Conservation (phyloP, 306 rosid genomes). For the Medicago arabica region DNA sequence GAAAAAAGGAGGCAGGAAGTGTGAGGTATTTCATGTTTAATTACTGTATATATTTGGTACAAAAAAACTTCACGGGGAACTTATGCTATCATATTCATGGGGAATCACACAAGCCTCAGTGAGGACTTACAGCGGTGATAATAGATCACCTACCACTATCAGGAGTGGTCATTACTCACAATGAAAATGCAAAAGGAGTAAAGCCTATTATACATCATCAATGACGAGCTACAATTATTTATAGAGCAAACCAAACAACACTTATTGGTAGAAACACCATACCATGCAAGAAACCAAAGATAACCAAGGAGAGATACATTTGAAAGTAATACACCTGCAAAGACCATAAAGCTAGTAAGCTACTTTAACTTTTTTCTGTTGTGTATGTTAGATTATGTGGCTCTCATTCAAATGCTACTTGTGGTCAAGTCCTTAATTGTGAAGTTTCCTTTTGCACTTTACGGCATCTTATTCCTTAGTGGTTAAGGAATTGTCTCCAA, state of each 20-base stretch:
- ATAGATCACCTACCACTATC: not conserved
- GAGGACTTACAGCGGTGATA: slow-evolving; percentile 2
- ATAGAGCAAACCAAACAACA: slow-evolving; percentile 39
- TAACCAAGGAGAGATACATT: slow-evolving; percentile 93
- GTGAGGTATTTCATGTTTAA: slow-evolving; percentile 28
- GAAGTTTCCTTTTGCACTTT: too few relatives aligned
- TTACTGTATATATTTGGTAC: slow-evolving; percentile 10
- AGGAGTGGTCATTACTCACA: slow-evolving; percentile 27
- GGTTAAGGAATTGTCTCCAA: too few relatives aligned
- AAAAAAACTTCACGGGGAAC: slow-evolving; percentile 4
- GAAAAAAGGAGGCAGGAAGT: slow-evolving; percentile 21
- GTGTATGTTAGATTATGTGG: too few relatives aligned
- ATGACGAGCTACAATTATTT: slow-evolving; percentile 7
- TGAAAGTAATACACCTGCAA: slow-evolving; percentile 95
- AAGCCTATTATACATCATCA: not conserved
- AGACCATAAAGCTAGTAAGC: slow-evolving; percentile 37
- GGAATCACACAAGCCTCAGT: slow-evolving; percentile 26
- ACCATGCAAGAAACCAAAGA: slow-evolving; percentile 95
- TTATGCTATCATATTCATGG: slow-evolving; percentile 11
- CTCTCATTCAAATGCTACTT: too few relatives aligned
- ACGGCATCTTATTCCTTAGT: too few relatives aligned
- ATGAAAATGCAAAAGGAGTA: slow-evolving; percentile 23
- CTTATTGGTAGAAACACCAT: slow-evolving; percentile 94
- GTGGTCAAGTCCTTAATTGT: too few relatives aligned
- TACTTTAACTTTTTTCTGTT: slow-evolving; percentile 21